Evolutionary conservation across 306 rosid genomes (phyloP).

Genomic region (Herpetospermum pedunculosum): DNA sequence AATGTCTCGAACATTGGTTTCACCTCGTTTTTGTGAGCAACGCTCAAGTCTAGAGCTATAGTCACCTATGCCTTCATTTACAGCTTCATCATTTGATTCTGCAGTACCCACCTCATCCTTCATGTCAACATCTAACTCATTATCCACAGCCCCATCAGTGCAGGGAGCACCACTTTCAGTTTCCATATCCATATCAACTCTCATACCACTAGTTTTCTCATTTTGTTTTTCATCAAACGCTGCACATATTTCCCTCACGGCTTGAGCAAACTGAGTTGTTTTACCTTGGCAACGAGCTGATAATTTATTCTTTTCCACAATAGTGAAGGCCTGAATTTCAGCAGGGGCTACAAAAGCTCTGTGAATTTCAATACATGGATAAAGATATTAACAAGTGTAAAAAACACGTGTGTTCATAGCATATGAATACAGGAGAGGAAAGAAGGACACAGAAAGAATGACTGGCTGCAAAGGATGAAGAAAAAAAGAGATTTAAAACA

Average conservation of each 20-base stretch:
- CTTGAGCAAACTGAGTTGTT: slow-evolving; percentile 69
- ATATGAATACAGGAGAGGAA: background rate
- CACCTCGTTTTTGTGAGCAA: slow-evolving; percentile 41
- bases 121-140: slow-evolving; percentile 27
- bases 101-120: slow-evolving; percentile 34
- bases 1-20: slow-evolving; percentile 30
- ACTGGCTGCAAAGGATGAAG: background rate
- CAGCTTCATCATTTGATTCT: slow-evolving; percentile 25
- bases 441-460: background rate
- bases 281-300: slow-evolving; percentile 62
- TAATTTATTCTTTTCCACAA: slow-evolving; percentile 55
- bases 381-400: background rate
- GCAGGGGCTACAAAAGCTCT: slow-evolving; percentile 95
- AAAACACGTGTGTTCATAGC: background rate
- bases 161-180: slow-evolving; percentile 52
- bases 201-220: slow-evolving; percentile 43
- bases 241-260: slow-evolving; percentile 78
- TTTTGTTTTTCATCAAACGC: slow-evolving; percentile 71
- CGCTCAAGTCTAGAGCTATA: slow-evolving; percentile 43
- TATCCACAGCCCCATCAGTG: slow-evolving; percentile 34
- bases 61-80: slow-evolving; percentile 23
- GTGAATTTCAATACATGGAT: slow-evolving; percentile 11
- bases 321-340: slow-evolving; percentile 78
- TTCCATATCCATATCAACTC: slow-evolving; percentile 47
- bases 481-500: background rate